Evolutionary conservation across 768 basidiomycete genomes (phyloP), one percentile per base, ranked within the genome.

Genomic region (Collybia mongolica): DNA sequence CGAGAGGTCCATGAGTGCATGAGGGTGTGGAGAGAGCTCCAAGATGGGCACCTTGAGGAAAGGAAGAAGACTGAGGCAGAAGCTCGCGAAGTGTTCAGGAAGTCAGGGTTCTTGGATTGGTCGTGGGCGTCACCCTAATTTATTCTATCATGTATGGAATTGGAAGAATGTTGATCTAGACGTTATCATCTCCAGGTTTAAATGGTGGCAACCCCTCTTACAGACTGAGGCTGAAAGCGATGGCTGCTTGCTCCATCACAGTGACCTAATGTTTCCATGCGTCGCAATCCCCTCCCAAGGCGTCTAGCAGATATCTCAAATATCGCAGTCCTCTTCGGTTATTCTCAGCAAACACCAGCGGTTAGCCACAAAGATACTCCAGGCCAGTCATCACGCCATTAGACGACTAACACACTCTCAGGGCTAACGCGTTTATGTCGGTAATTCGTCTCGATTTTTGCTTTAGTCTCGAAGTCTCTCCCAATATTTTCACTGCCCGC

Each of bases 1-100:
- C 56, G 65, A 39, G 91, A 95, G 60, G 90, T 94, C 39, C 89
- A 92, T 60, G 82, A 84, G 55, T 82, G 80, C 51, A 72, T 90
- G 37, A 73, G 64, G 48, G 82, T 83, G 12, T 94, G 87, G 89
- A 71, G 81, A 49, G 79, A 80, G 52, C 67, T 87, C 2, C 69
- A 76, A 47, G 74, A 72, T 14, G 71, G 65, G 6, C 42, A 38
- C 38, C 57, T 68, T 50, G 54, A 60, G 26, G 60, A 68, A 46
- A 69, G 80, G 60, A 53, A 67, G 60, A 62, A 71, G 54, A 73
- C 74, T 51, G 81, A 84, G 63, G 62, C 72, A 44, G 58, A 54
- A 4, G 80, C 76, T 22, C 58, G 66, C 39, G 63, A 66, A 8
- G 55, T 76, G 9, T 82, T 90, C 49, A 67, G 62, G 51, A 62